These are phyloP conservation scores for Pythium diclinum DNA, from an alignment of 352 stramenopile species.

Conservation along the genomic window DNA sequence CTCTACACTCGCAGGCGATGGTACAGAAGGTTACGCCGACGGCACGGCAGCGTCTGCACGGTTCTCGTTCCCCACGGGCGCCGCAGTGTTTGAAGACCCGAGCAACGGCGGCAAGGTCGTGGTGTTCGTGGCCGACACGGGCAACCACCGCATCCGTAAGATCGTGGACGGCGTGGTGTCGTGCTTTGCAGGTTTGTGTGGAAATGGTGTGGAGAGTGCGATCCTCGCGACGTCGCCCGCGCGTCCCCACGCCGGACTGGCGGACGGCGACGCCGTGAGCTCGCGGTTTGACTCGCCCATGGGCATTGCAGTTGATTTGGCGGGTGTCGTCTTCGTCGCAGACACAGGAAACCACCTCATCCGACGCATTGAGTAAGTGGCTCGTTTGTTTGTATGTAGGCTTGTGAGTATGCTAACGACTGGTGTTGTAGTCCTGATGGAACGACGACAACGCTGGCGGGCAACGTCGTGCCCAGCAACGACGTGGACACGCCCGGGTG, in stretches of 20 bases:
- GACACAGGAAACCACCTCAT: constrained; percentile 97
- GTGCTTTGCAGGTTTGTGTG: constrained; percentile 90
- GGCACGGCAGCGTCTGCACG: constrained; percentile 36
- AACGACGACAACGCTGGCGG: constrained; percentile 63
- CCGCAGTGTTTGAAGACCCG: constrained; percentile 57
- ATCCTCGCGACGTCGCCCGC: constrained; percentile 33
- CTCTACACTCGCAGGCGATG: constrained; percentile 56
- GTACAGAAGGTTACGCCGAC: constrained; percentile 43
- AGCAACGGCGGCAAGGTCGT: constrained; percentile 27
- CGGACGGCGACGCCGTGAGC: constrained; percentile 74
- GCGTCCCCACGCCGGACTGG: constrained; percentile 81
- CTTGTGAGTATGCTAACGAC: neutral
- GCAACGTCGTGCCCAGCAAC: constrained; percentile 47
- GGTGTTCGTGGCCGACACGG: constrained; percentile 76
- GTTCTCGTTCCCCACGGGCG: constrained; percentile 69
- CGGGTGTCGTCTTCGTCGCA: constrained; percentile 90
- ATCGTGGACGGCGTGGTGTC: constrained; percentile 63
- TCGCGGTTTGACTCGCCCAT: constrained; percentile 92
- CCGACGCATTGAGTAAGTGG: constrained; percentile 68
- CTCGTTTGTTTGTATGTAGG: neutral
- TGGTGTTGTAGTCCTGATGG: constrained; percentile 32
- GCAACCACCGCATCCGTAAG: constrained; percentile 82
- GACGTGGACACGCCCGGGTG: constrained; percentile 82
- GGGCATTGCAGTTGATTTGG: constrained; percentile 77
- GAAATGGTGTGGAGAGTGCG: constrained; percentile 59